A percentile compares a stretch with the other conserved stretches of the same genome.
Evolutionary conservation across 768 basidiomycete species (phyloP).

Genomic region (Hericium alpestre): DNA sequence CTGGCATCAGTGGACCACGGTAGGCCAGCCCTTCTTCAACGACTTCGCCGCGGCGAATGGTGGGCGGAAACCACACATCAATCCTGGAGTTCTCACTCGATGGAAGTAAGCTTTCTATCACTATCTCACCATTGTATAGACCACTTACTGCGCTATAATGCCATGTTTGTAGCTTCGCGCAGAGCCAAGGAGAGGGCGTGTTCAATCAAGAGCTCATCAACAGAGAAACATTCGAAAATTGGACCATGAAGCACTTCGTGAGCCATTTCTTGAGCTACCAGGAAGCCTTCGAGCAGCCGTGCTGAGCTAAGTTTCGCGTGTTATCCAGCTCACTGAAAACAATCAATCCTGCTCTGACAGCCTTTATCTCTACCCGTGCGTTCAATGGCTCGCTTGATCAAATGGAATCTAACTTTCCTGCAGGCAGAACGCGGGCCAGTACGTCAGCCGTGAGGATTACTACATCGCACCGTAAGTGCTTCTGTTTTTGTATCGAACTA

Average conservation of each 20-base stretch:
- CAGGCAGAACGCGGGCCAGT: neutral
- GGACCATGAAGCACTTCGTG: neutral
- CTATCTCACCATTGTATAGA: neutral
- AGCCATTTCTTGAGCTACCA: neutral
- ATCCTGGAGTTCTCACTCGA: neutral
- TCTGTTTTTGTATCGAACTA: neutral
- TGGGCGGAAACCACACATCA: neutral
- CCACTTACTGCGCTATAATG: neutral
- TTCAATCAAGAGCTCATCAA: neutral
- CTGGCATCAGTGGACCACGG: neutral
- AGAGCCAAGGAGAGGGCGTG: neutral
- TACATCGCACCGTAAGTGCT: neutral
- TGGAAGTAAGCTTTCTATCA: neutral
- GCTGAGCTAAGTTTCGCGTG: neutral
- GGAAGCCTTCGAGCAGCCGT: too few relatives aligned
- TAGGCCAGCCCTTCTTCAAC: neutral
- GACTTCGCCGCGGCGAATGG: neutral
- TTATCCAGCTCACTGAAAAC: neutral
- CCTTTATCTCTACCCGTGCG: neutral
- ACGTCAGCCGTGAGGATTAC: neutral
- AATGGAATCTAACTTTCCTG: neutral
- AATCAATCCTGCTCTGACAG: neutral
- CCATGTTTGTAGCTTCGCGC: neutral
- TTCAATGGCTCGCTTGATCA: neutral
- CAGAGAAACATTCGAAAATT: neutral